Base-by-base conservation (phyloP, 208 protist genomes). In the Phytomonas sp. region DNA sequence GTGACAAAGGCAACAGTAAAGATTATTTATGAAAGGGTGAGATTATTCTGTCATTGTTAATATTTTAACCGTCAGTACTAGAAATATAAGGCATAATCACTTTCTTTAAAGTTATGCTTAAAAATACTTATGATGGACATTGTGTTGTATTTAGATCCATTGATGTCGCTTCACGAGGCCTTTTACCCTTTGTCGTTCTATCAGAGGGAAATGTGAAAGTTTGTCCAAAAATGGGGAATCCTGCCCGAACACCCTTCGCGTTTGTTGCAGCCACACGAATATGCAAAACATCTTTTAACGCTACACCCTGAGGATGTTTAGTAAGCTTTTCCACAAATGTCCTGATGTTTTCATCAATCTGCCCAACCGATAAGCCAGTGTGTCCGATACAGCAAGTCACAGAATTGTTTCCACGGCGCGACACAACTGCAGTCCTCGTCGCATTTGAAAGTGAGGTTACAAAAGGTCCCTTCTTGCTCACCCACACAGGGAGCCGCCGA, bases 361-460 rank as follows among this genome's bases (percentile, higher is more conserved):
- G 62, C 45, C 80, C 69, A 12, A 75, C 42, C 12, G 78, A 74
- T 60, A 94, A 73, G 0, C 86, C 88, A 12, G 84, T 94, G 78
- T 96, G 88, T 31, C 88, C 91, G 37, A 96, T 75, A 32, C 81
- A 78, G 77, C 87, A 92, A 0, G 86, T 91, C 11, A 94, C 84
- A 33, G 75, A 70, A 71, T 90, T 92, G 36, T 91, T 69, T 31
- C 91, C 91, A 23, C 91, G 81, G 19, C 91, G 88, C n/a, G 85
- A 71, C 70, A 93, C 65, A 23, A 96, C 91, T 19, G 86, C 85
- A 6, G 87, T 94, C 49, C 73, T 74, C 29, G 74, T 74, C 16
- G 88, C 87, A 12, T 71, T 70, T 60, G 69, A 59, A 40, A 96
- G 70, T 63, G 66, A 70, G 2, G 80, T 67, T 10, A 67, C 64